Evolutionary conservation across 2,329 filamentous ascomycete species (phyloP).

Genomic region (Colletotrichum noveboracense): DNA sequence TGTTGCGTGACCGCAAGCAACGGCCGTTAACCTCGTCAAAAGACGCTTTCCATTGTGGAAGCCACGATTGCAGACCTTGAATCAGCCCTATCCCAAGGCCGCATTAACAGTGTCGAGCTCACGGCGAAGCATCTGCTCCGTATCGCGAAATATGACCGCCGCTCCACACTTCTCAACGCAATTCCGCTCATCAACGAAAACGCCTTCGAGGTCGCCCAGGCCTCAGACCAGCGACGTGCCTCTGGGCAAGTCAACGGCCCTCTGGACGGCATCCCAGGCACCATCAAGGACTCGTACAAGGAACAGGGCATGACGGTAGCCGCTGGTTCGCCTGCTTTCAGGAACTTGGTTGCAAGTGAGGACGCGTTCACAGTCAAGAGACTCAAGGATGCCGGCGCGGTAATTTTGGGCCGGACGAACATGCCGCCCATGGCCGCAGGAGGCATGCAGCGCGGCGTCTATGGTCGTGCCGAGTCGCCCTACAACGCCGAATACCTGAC

Average conservation of each 20-base stretch:
- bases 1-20: background rate
- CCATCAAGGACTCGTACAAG: conserved; percentile 63
- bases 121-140: conserved; percentile 30
- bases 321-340: conserved; percentile 59
- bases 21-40: background rate
- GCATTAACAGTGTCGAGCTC: conserved; percentile 30
- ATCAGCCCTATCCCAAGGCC: conserved; percentile 18
- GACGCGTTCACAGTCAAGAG: conserved; percentile 58
- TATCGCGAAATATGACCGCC: conserved; percentile 29
- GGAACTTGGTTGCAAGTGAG: conserved; percentile 50
- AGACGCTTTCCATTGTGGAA: conserved; percentile 24
- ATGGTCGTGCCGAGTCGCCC: conserved; percentile 60
- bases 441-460: conserved; percentile 62
- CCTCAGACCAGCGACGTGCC: conserved; percentile 29
- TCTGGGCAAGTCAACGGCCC: conserved; percentile 14
- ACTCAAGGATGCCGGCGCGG: conserved; percentile 51
- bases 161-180: conserved; percentile 29
- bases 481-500: conserved; percentile 60
- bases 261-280: conserved; percentile 63
- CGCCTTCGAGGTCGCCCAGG: conserved; percentile 30
- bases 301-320: conserved; percentile 57
- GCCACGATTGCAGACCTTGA: conserved; percentile 30
- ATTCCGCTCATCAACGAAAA: conserved; percentile 28
- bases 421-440: conserved; percentile 64
- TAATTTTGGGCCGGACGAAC: conserved; percentile 57